Evolutionary conservation across 345 rosid species (phyloP).

Genomic region (Salix viminalis): DNA sequence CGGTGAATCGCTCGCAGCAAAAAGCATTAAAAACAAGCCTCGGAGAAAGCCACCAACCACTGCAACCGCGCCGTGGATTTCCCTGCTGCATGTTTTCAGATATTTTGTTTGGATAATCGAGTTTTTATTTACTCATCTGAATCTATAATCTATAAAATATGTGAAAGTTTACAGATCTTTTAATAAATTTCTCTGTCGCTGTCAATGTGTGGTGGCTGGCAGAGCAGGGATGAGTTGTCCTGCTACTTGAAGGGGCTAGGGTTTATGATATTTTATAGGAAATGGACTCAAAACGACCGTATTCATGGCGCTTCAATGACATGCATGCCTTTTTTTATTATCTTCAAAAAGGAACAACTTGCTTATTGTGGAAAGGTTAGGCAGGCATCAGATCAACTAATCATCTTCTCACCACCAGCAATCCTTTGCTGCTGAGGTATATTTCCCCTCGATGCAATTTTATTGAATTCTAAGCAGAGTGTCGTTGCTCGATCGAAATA

Average conservation of each 20-base stretch:
- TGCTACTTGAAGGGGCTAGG: background rate
- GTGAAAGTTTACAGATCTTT: background rate
- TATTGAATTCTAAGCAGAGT: no score
- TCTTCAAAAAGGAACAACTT: background rate
- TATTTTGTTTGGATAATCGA: no score
- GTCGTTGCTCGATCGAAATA: no score
- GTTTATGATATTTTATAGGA: background rate
- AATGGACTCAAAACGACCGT: background rate
- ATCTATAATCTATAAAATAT: no score
- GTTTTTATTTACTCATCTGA: no score
- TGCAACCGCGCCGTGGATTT: constrained; percentile 31
- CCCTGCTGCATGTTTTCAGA: background rate
- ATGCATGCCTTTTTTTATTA: no score
- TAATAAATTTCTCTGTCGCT: constrained; percentile 20
- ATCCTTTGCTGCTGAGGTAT: background rate
- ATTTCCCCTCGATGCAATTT: background rate
- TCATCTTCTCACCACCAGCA: background rate
- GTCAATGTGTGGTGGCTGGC: constrained; percentile 38
- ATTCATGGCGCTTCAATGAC: background rate
- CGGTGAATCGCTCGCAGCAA: no score
- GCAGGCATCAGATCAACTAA: background rate
- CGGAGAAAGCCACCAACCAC: constrained; percentile 15
- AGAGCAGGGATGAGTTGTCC: constrained; percentile 24
- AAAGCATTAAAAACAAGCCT: no score
- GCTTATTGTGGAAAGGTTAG: background rate